Evolutionary conservation across 73 alveolate genomes (phyloP).

Genomic region (Paramecium bursaria): DNA sequence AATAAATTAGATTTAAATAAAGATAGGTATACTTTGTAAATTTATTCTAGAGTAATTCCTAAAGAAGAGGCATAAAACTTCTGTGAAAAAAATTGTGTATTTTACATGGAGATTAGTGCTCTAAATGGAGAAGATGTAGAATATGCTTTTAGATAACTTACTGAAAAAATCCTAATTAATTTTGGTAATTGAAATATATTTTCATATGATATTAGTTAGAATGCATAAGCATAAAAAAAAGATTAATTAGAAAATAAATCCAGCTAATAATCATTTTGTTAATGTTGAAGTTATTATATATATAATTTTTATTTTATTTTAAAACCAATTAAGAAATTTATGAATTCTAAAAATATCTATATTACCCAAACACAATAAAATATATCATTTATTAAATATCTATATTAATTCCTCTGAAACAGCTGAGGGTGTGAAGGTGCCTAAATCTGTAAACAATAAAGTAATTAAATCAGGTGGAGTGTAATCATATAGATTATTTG

Average conservation of each 20-base stretch:
- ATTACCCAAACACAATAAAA: too few relatives aligned
- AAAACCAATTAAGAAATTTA: too few relatives aligned
- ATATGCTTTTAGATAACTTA: conserved; percentile 36
- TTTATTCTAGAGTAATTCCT: conserved; percentile 60
- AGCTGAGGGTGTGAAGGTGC: conserved; percentile 96
- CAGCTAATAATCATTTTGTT: too few relatives aligned
- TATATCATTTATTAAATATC: conserved; percentile 86
- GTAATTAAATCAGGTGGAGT: conserved; percentile 97
- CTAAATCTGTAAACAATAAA: conserved; percentile 92
- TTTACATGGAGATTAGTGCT: conserved; percentile 52
- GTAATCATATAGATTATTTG: conserved; percentile 77
- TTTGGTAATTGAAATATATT: too few relatives aligned
- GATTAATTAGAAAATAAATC: too few relatives aligned
- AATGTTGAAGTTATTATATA: too few relatives aligned
- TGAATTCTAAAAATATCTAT: too few relatives aligned
- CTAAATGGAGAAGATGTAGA: conserved; percentile 58
- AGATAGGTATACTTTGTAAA: too few relatives aligned
- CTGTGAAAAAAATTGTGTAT: conserved; percentile 33
- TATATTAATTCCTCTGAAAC: conserved; percentile 95
- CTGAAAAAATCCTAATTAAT: neutral
- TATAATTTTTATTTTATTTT: too few relatives aligned
- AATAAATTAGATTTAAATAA: neutral
- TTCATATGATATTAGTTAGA: too few relatives aligned
- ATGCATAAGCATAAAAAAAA: too few relatives aligned
- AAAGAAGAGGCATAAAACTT: conserved; percentile 33